Evolutionary conservation across 176 grass and related monocot genomes (phyloP).

Genomic region (Oryza glaberrima): DNA sequence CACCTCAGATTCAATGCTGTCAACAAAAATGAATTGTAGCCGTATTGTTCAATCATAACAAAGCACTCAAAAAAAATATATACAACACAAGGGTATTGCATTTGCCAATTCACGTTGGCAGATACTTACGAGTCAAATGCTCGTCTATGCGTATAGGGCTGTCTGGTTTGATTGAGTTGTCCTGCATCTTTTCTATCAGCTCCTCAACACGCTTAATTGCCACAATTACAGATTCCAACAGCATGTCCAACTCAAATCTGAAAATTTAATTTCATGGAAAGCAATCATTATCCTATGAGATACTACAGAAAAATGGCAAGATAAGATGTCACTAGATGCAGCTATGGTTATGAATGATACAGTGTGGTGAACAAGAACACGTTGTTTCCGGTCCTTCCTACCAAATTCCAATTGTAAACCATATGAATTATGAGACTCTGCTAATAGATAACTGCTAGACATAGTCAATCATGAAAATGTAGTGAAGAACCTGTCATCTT

Average conservation of each 20-base stretch:
- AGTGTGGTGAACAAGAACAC: conserved; percentile 22
- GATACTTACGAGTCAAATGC: conserved; percentile 66
- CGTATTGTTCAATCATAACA: conserved; percentile 21
- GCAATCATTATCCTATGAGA: conserved; percentile 30
- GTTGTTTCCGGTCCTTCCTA: neutral
- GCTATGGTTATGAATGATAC: conserved; percentile 9
- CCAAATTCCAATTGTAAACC: neutral
- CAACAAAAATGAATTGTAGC: conserved; percentile 18
- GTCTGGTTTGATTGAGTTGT: conserved; percentile 69
- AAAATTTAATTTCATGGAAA: conserved; percentile 10
- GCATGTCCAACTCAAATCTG: conserved; percentile 91
- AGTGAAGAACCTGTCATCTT: conserved; percentile 68
- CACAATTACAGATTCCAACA: conserved; percentile 79
- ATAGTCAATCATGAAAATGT: conserved; percentile 1
- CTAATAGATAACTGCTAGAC: conserved; percentile 26
- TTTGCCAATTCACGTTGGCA: neutral
- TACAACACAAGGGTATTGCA: conserved; percentile 18
- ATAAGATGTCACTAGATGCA: conserved; percentile 6
- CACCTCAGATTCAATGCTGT: conserved; percentile 76
- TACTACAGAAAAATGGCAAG: conserved; percentile 15
- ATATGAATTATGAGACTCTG: neutral
- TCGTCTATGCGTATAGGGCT: conserved; percentile 68
- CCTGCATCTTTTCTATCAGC: conserved; percentile 71
- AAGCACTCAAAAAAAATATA: neutral
- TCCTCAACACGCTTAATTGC: conserved; percentile 69